Conservation (phyloP, 1,284 basidiomycete species). For the Sparassis latifolia region DNA sequence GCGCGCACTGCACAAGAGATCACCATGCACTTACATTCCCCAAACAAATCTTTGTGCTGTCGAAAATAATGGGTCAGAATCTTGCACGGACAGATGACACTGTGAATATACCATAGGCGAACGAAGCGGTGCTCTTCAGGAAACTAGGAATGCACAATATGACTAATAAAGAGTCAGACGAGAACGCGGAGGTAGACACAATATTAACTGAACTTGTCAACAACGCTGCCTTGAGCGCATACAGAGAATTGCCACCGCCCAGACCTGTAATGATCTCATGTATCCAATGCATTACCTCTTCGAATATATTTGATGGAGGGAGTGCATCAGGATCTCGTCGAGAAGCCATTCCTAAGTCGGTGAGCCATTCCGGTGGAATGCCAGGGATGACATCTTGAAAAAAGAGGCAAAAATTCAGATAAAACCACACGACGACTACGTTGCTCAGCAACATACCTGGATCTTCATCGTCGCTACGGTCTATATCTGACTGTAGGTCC, state of each 20-base stretch:
- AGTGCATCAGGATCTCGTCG: slow-evolving; percentile 71
- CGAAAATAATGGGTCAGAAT: not conserved
- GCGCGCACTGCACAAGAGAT: not conserved
- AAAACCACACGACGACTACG: not conserved
- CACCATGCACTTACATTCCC: slow-evolving; percentile 26
- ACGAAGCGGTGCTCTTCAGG: slow-evolving; percentile 45
- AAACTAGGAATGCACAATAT: slow-evolving; percentile 56
- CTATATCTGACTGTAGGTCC: slow-evolving; percentile 39
- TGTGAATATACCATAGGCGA: slow-evolving; percentile 47
- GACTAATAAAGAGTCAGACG: slow-evolving; percentile 29
- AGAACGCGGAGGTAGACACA: not conserved
- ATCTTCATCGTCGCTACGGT: slow-evolving; percentile 49
- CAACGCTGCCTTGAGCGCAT: slow-evolving; percentile 74
- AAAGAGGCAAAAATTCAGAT: not conserved
- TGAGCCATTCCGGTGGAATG: slow-evolving; percentile 32
- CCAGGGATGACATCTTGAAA: slow-evolving; percentile 50
- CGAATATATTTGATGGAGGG: slow-evolving; percentile 54
- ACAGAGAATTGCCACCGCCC: slow-evolving; percentile 57
- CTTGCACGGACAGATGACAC: slow-evolving; percentile 4
- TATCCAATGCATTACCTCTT: slow-evolving; percentile 41
- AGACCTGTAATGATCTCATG: slow-evolving; percentile 36
- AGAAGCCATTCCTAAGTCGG: slow-evolving; percentile 49
- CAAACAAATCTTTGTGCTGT: slow-evolving; percentile 29
- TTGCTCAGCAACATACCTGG: slow-evolving; percentile 28
- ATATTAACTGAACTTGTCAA: slow-evolving; percentile 41